Conservation (phyloP, 2,329 filamentous ascomycete species). For the Cladosporium sp. region DNA sequence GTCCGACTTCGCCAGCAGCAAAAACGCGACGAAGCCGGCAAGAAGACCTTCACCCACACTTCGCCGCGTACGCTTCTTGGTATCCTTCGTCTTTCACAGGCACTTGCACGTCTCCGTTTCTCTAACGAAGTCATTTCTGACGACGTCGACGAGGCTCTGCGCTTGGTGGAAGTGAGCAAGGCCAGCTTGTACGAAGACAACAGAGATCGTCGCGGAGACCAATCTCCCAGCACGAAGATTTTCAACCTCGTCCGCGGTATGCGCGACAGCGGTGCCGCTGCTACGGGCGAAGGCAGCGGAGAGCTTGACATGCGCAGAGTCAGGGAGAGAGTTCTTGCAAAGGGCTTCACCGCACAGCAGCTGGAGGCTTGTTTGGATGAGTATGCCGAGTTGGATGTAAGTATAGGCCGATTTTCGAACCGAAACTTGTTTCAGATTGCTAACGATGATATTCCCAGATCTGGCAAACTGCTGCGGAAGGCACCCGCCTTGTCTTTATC, state of each 20-base stretch:
- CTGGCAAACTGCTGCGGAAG: slow-evolving; percentile 53
- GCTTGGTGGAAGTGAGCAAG: slow-evolving; percentile 89
- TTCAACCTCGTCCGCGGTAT: slow-evolving; percentile 90
- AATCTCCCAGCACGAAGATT: slow-evolving; percentile 82
- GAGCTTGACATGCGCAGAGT: slow-evolving; percentile 87
- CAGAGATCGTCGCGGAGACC: slow-evolving; percentile 55
- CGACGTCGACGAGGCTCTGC: slow-evolving; percentile 91
- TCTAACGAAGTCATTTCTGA: slow-evolving; percentile 77
- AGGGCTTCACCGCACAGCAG: slow-evolving; percentile 95
- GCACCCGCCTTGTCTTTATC: slow-evolving; percentile 51
- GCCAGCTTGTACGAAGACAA: slow-evolving; percentile 76
- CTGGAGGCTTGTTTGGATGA: slow-evolving; percentile 82
- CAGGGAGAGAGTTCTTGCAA: slow-evolving; percentile 84
- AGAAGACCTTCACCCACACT: slow-evolving; percentile 90
- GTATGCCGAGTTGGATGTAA: slow-evolving; percentile 83
- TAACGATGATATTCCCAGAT: slow-evolving; percentile 37
- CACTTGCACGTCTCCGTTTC: slow-evolving; percentile 87
- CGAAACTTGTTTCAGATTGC: slow-evolving; percentile 15
- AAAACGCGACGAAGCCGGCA: slow-evolving; percentile 82
- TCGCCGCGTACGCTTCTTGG: slow-evolving; percentile 90
- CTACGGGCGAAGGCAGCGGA: slow-evolving; percentile 68
- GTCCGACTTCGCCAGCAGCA: slow-evolving; percentile 90
- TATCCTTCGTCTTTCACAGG: slow-evolving; percentile 87
- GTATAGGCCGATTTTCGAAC: slow-evolving; percentile 39
- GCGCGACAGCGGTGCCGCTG: slow-evolving; percentile 75